A percentile compares a stretch with the other conserved stretches of the same genome.
These are phyloP conservation scores for Leccinum barrowsii DNA, from an alignment of 768 basidiomycete species.

Conservation along the genomic window DNA sequence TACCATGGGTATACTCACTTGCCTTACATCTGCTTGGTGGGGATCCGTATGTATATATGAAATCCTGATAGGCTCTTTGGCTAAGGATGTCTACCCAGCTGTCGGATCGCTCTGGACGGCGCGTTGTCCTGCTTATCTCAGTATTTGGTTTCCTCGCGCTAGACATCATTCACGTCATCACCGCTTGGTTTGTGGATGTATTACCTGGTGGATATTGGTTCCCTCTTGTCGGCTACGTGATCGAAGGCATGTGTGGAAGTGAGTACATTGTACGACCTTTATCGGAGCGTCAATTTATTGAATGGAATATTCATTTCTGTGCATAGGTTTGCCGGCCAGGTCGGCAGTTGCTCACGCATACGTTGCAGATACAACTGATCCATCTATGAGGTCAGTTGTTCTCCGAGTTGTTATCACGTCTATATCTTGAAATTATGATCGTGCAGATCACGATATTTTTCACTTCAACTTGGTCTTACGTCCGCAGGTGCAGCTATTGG, in stretches of 20 bases:
- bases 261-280: slow-evolving; percentile 17
- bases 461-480: slow-evolving; percentile 60
- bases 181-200: slow-evolving; percentile 50
- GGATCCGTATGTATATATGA: slow-evolving; percentile 53
- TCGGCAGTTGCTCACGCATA: slow-evolving; percentile 60
- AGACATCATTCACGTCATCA: slow-evolving; percentile 66
- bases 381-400: slow-evolving; percentile 46
- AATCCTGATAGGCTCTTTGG: background rate
- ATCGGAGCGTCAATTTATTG: background rate
- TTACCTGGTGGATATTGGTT: slow-evolving; percentile 85
- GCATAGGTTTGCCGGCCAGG: slow-evolving; percentile 47
- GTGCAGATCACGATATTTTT: slow-evolving; percentile 60
- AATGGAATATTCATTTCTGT: slow-evolving; percentile 1
- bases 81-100: slow-evolving; percentile 38
- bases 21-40: slow-evolving; percentile 86
- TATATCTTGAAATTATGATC: slow-evolving; percentile 1
- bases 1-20: slow-evolving; percentile 67
- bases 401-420: background rate
- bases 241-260: slow-evolving; percentile 77
- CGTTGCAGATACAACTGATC: slow-evolving; percentile 61
- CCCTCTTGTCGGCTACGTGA: slow-evolving; percentile 56
- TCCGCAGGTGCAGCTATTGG: slow-evolving; percentile 78
- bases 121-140: slow-evolving; percentile 57
- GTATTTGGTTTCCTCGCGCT: slow-evolving; percentile 49
- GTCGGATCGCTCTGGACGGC: slow-evolving; percentile 77